phyloP scores from a whole-genome alignment of 768 basidiomycete species.

The Cubamyces sp. region DNA sequence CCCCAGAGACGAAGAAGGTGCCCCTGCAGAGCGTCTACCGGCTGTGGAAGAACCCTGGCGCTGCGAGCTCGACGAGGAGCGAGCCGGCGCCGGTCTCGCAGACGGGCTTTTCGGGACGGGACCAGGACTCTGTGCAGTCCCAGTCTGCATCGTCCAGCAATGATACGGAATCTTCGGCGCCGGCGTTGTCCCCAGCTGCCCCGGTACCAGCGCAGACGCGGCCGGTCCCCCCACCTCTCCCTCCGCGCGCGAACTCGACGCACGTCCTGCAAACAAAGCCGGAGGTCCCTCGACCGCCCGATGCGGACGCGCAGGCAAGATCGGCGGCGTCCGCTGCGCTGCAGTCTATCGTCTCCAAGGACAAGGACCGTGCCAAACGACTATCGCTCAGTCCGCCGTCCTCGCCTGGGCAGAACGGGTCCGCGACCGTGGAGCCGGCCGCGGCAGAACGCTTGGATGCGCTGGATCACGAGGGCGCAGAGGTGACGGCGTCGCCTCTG shows the following conservation, averaged over 20 bases:
- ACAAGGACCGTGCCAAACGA: constrained; percentile 38
- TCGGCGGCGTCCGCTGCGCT: constrained; percentile 56
- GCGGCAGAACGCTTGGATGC: not conserved
- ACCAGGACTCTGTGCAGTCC: constrained; percentile 25
- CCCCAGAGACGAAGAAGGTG: constrained; percentile 48
- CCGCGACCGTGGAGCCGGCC: not conserved
- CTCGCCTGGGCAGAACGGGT: constrained; percentile 20
- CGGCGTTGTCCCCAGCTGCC: not conserved
- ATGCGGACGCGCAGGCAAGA: constrained; percentile 31
- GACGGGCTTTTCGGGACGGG: constrained; percentile 27
- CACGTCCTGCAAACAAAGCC: constrained; percentile 35
- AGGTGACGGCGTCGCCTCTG: constrained; percentile 12
- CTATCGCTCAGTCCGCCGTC: constrained; percentile 29
- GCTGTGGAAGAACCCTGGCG: constrained; percentile 65
- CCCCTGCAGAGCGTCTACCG: constrained; percentile 74
- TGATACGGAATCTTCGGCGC: not conserved
- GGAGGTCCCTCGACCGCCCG: constrained; percentile 29
- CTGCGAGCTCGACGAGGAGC: constrained; percentile 8
- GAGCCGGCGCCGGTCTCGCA: constrained; percentile 24
- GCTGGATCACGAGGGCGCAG: not conserved
- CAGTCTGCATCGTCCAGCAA: not conserved
- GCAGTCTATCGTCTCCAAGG: constrained; percentile 54
- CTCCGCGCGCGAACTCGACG: constrained; percentile 46
- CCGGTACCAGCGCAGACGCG: constrained; percentile 18
- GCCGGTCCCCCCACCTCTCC: constrained; percentile 47